A percentile compares a stretch with the other conserved stretches of the same genome.
Conservation (phyloP, 2,329 filamentous ascomycete species). For the Clarireedia paspali region DNA sequence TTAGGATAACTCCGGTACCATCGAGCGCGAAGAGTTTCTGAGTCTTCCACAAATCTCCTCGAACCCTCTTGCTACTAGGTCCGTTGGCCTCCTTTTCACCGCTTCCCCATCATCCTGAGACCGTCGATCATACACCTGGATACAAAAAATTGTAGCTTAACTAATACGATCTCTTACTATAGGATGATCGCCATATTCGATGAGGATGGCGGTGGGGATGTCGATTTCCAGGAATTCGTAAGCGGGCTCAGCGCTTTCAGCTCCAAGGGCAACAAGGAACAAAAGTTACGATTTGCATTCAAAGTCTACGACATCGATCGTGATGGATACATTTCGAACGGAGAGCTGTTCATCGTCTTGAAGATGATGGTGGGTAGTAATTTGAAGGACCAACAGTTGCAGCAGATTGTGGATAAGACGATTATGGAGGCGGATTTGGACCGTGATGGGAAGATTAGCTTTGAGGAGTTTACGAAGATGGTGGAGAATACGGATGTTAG, state of each 20-base stretch:
- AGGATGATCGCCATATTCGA: slow-evolving; percentile 99
- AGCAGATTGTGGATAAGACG: slow-evolving; percentile 99
- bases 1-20: slow-evolving; percentile 97
- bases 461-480: slow-evolving; percentile 98
- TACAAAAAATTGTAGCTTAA: not conserved
- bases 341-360: slow-evolving; percentile 96
- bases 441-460: slow-evolving; percentile 95
- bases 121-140: not conserved
- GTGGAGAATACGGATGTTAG: slow-evolving; percentile 85
- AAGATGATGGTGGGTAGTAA: slow-evolving; percentile 99
- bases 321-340: slow-evolving; percentile 97
- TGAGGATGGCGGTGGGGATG: slow-evolving; percentile 93
- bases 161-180: slow-evolving; percentile 3
- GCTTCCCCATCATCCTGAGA: not conserved
- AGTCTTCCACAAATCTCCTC: slow-evolving; percentile 95
- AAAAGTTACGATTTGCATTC: slow-evolving; percentile 96
- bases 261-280: slow-evolving; percentile 97
- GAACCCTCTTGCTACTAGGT: slow-evolving; percentile 94
- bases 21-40: slow-evolving; percentile 97
- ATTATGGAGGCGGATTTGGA: slow-evolving; percentile 99
- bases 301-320: slow-evolving; percentile 99
- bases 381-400: slow-evolving; percentile 95
- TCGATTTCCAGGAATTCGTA: slow-evolving; percentile 98
- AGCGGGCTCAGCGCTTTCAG: slow-evolving; percentile 91
- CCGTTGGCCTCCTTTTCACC: slow-evolving; percentile 2